Evolutionary conservation across 345 rosid genomes (phyloP).

Genomic region (Barbarea vulgaris): DNA sequence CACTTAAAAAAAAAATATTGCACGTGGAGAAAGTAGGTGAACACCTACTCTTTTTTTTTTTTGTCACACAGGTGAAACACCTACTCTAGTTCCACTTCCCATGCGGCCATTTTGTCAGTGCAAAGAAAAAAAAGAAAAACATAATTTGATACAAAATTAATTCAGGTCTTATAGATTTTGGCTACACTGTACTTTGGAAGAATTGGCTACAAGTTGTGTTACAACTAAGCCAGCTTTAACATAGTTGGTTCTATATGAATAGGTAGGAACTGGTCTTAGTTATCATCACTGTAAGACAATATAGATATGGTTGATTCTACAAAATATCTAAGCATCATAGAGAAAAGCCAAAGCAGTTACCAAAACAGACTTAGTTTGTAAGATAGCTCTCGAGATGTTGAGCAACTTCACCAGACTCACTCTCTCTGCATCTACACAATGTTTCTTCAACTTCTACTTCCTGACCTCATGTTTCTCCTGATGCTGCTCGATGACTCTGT

Average conservation of each 20-base stretch:
- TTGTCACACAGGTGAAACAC: no score
- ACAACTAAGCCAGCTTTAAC: not conserved
- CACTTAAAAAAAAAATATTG: not conserved
- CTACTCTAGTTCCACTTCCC: not conserved
- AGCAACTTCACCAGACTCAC: slow-evolving; percentile 18
- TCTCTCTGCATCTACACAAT: not conserved
- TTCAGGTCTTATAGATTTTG: not conserved
- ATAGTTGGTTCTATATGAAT: not conserved
- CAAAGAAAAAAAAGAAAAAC: not conserved
- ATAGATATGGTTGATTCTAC: not conserved
- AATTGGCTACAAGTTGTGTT: not conserved
- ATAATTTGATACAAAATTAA: not conserved
- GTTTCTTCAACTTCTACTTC: slow-evolving; percentile 15
- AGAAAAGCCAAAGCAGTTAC: not conserved
- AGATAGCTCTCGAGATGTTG: slow-evolving; percentile 34
- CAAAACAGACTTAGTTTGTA: slow-evolving; percentile 2
- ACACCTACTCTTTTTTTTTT: slow-evolving; percentile 34
- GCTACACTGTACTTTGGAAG: not conserved
- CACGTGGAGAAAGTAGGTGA: slow-evolving; percentile 33
- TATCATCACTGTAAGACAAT: not conserved
- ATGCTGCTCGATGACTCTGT: slow-evolving; percentile 4
- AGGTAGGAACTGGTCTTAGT: not conserved
- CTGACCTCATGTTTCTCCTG: slow-evolving; percentile 32
- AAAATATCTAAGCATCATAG: slow-evolving; percentile 1
- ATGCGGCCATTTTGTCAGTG: not conserved